Base-by-base conservation (phyloP, 805 yeast genomes). In the Kockiozyma suomiensis region DNA sequence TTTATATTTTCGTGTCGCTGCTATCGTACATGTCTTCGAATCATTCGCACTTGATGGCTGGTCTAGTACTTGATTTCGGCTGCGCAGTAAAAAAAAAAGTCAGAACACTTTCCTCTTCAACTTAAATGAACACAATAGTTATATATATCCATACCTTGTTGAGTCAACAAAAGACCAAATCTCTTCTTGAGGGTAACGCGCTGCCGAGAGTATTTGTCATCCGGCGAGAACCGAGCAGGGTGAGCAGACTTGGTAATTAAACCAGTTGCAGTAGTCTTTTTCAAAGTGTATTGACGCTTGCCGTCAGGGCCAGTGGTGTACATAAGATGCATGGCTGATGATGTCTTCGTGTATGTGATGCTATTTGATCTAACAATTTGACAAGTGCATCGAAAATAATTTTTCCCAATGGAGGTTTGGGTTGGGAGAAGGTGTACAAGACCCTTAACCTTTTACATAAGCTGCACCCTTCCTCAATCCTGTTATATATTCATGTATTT, bases 191-290 rank as follows among this genome's bases (percentile, higher is more conserved):
- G 82, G 59, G 98, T 93, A 53, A 94, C 97, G 84, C 99, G 90
- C 79, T 94, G 98, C 82, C 97, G 88, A 50, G 99, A 94, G 81
- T 90, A 93, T 80, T 94, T 94, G 84, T 94, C 99, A 76, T 94
- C 99, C 69, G 99, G 99, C 35, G 99, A 94, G 77, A 94, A 94
- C 79, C 99, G 87, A 55, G 99, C 99, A 65, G 99, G 99, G 77
- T 94, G 99, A 43, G 99, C 99, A 68, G 97, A 88, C 81, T 91
- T 90, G 74, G 99, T 96, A 80, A 93, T 91, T 76, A 91, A 97
- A 64, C 99, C 98, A 6, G 80, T 77, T 63, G 81, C 91, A 58
- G 96, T 86, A 70, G 74, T 67, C 80, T 94, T 94, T 76, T 89
- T 80, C 69, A 94, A 81, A 56, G 99, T 94, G 83, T 94, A 94